These are phyloP conservation scores for Acanthamoeba culbertsoni DNA, from an alignment of 208 protist genomes.

Conservation along the genomic window DNA sequence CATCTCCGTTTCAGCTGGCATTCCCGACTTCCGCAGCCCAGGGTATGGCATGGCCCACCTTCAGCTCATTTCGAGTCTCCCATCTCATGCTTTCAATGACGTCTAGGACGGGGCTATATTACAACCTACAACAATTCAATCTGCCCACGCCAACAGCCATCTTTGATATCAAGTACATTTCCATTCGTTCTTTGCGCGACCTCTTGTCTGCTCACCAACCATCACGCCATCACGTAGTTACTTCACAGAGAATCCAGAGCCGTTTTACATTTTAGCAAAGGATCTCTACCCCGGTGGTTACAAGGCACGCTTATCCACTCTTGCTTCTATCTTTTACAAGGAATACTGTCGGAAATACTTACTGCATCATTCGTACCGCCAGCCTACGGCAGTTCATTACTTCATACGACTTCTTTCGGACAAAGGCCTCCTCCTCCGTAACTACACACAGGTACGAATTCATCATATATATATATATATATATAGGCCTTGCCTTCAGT, in stretches of 20 bases:
- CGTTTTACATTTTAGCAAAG: slow-evolving; percentile 83
- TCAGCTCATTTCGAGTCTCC: background rate
- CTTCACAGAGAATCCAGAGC: slow-evolving; percentile 87
- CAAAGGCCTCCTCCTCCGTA: slow-evolving; percentile 89
- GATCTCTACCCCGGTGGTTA: slow-evolving; percentile 75
- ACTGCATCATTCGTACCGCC: background rate
- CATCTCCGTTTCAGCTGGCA: slow-evolving; percentile 84
- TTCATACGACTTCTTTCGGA: slow-evolving; percentile 88
- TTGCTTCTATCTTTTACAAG: slow-evolving; percentile 82
- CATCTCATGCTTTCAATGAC: background rate
- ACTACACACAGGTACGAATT: slow-evolving; percentile 65
- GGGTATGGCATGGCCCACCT: background rate
- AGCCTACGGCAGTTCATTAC: background rate
- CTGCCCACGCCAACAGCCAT: slow-evolving; percentile 88
- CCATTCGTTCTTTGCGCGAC: background rate
- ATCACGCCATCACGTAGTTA: slow-evolving; percentile 59
- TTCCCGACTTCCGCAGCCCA: slow-evolving; percentile 70
- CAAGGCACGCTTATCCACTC: slow-evolving; percentile 57
- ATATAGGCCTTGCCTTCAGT: background rate
- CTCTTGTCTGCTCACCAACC: background rate
- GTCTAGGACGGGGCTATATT: slow-evolving; percentile 89
- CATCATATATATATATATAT: background rate
- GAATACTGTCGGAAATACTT: slow-evolving; percentile 53
- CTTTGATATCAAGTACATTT: slow-evolving; percentile 85
- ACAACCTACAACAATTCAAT: slow-evolving; percentile 88